phyloP scores from a whole-genome alignment of 305 asterid species.

The Nicotiana rustica region DNA sequence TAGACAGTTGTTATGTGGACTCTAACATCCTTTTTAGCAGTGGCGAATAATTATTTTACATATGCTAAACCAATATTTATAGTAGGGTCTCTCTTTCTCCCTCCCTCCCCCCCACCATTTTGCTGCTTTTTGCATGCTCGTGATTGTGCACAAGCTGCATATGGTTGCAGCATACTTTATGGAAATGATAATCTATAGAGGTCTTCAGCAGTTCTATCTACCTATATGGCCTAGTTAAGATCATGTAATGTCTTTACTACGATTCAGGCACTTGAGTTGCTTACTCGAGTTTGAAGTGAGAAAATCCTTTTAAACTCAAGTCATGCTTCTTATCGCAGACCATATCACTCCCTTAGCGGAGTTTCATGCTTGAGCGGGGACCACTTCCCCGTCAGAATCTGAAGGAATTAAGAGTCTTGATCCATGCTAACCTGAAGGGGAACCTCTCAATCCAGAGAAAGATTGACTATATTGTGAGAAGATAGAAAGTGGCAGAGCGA shows the following conservation, averaged over 20 bases:
- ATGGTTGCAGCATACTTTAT: neutral
- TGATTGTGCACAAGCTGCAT: neutral
- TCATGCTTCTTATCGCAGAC: neutral
- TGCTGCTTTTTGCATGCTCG: neutral
- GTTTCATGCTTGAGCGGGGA: neutral
- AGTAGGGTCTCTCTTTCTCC: neutral
- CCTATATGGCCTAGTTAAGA: neutral
- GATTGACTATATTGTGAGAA: neutral
- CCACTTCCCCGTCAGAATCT: neutral
- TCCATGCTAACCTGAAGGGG: neutral
- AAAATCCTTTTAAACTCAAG: neutral
- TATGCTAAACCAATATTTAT: too few species aligned
- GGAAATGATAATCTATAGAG: neutral
- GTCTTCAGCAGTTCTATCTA: neutral
- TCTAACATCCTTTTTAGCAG: neutral
- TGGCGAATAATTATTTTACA: neutral
- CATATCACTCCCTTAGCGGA: neutral
- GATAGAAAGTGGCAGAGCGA: neutral
- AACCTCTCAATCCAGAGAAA: neutral
- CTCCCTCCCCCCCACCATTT: neutral
- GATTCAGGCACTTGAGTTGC: neutral
- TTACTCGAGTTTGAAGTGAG: neutral
- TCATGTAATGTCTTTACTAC: neutral
- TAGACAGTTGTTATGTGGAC: slow-evolving; percentile 7
- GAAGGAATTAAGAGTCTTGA: neutral